Percentiles rank a stretch among this genome's conserved stretches.
These are phyloP conservation scores for Botrytis elliptica DNA, from an alignment of 2,329 filamentous ascomycete genomes.

Conservation along the genomic window DNA sequence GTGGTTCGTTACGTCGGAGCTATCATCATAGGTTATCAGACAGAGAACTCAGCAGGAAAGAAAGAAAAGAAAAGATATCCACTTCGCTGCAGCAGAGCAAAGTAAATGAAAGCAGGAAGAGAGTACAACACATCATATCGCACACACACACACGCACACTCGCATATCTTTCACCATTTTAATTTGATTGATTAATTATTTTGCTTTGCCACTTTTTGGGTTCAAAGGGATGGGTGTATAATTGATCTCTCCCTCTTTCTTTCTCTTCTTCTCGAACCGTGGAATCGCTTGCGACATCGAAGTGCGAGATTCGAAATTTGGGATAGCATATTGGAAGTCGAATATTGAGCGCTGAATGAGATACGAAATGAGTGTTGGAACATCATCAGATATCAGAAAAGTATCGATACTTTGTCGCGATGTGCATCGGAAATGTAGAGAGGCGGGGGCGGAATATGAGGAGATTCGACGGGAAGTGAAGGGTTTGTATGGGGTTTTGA, in stretches of 20 bases:
- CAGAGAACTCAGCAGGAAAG: background rate
- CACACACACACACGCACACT: background rate
- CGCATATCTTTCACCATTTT: background rate
- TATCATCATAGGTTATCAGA: background rate
- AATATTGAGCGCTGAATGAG: background rate
- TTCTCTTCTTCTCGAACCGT: background rate
- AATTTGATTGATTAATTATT: background rate
- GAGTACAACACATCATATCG: slow-evolving; percentile 1
- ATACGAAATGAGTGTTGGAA: slow-evolving; percentile 37
- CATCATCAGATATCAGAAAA: slow-evolving; percentile 49
- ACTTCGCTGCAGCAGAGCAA: slow-evolving; percentile 15
- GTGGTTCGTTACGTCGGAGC: background rate
- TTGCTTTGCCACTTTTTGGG: background rate
- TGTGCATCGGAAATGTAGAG: slow-evolving; percentile 54
- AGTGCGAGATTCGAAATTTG: background rate
- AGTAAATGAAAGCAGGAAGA: background rate
- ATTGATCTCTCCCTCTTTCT: background rate
- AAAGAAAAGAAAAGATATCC: slow-evolving; percentile 13
- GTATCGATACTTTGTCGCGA: slow-evolving; percentile 55
- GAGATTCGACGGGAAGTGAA: slow-evolving; percentile 52
- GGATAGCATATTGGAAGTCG: background rate
- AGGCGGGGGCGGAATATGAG: slow-evolving; percentile 49
- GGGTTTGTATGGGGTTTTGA: slow-evolving; percentile 54
- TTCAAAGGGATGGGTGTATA: slow-evolving; percentile 13
- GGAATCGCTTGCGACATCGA: background rate